phyloP scores from a whole-genome alignment of 2,329 filamentous ascomycete species.

The Escovopsis weberi region DNA sequence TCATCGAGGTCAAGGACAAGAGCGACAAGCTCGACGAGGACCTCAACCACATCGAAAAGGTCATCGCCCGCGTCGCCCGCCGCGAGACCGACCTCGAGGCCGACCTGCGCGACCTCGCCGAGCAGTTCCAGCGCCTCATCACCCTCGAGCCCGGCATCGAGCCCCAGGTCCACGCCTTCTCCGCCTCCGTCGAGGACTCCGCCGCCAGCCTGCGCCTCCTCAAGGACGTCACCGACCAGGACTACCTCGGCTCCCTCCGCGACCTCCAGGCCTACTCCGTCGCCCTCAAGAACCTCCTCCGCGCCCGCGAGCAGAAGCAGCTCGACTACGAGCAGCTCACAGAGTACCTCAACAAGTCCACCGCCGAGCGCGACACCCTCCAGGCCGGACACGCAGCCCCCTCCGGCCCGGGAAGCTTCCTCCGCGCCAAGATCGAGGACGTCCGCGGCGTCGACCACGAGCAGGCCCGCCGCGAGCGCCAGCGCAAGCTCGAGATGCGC shows the following conservation, averaged over 20 bases:
- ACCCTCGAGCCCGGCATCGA: constrained; percentile 80
- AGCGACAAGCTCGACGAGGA: constrained; percentile 92
- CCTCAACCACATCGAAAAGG: constrained; percentile 83
- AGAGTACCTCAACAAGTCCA: constrained; percentile 87
- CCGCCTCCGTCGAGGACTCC: constrained; percentile 71
- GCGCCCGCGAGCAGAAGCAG: constrained; percentile 92
- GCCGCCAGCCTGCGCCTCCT: constrained; percentile 64
- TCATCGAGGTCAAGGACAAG: constrained; percentile 85
- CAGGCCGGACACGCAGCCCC: constrained; percentile 40
- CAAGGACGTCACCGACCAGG: constrained; percentile 84
- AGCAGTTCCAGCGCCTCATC: constrained; percentile 89
- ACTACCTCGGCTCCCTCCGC: constrained; percentile 81
- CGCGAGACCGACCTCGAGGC: constrained; percentile 76
- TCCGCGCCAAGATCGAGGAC: constrained; percentile 90
- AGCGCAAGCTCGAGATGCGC: constrained; percentile 79
- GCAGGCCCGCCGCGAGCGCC: constrained; percentile 70
- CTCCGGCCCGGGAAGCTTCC: constrained; percentile 65
- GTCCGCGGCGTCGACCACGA: constrained; percentile 95
- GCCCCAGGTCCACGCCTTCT: constrained; percentile 69
- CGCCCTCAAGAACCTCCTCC: constrained; percentile 77
- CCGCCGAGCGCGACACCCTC: constrained; percentile 70
- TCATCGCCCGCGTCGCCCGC: constrained; percentile 79
- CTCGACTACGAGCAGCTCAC: constrained; percentile 93
- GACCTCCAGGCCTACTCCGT: constrained; percentile 93
- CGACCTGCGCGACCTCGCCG: constrained; percentile 79